These are phyloP conservation scores for Collariella sp. DNA, from an alignment of 495 filamentous ascomycete species.

Conservation along the genomic window DNA sequence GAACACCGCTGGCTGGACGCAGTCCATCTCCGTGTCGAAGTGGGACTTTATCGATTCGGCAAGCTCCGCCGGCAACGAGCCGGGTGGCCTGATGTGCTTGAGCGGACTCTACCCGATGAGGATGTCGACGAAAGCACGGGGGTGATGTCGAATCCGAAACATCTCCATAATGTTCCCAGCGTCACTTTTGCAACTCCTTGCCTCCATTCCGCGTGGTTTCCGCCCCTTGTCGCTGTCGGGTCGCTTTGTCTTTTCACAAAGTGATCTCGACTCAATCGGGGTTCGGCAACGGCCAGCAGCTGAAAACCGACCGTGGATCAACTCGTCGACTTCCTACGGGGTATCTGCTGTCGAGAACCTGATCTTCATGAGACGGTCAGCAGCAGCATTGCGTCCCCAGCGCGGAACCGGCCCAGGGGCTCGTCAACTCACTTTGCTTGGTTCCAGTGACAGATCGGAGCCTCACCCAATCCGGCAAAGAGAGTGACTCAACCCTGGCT, in stretches of 20 bases:
- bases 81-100: background rate
- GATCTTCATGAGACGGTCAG: background rate
- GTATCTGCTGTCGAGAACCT: background rate
- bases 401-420: background rate
- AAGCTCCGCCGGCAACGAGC: background rate
- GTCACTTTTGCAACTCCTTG: background rate
- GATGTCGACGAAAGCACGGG: background rate
- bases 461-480: background rate
- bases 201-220: background rate
- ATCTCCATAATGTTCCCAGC: background rate
- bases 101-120: background rate
- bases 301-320: background rate
- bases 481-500: background rate
- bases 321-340: background rate
- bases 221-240: background rate
- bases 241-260: background rate
- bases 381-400: background rate
- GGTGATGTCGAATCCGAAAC: background rate
- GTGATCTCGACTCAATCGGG: background rate
- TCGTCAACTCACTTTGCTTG: background rate
- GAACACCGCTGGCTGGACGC: background rate
- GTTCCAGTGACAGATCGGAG: background rate
- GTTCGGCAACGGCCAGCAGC: slow-evolving; percentile 1
- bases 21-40: background rate
- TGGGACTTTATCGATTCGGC: background rate